These are phyloP conservation scores for Fusarium torreyae DNA, from an alignment of 2,329 filamentous ascomycete species.

Conservation along the genomic window DNA sequence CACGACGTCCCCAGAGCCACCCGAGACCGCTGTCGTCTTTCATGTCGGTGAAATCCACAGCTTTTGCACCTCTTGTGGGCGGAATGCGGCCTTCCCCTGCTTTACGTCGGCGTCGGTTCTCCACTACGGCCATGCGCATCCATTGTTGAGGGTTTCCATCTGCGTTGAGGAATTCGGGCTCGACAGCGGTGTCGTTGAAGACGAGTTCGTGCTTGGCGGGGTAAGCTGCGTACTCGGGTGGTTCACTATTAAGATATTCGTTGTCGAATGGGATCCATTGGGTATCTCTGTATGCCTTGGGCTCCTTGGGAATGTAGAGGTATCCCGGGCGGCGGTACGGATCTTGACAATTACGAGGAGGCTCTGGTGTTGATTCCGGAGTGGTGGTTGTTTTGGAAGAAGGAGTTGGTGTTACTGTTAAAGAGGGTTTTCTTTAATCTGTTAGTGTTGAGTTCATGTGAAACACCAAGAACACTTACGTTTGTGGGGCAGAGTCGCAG, in stretches of 20 bases:
- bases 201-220: conserved; percentile 67
- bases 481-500: conserved; percentile 10
- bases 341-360: conserved; percentile 32
- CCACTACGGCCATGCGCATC: conserved; percentile 38
- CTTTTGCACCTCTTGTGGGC: neutral
- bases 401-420: conserved; percentile 15
- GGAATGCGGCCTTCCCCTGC: neutral
- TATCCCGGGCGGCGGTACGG: conserved; percentile 67
- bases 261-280: conserved; percentile 37
- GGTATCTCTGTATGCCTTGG: conserved; percentile 74
- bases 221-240: conserved; percentile 61
- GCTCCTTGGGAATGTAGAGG: conserved; percentile 65
- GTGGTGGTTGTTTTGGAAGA: neutral
- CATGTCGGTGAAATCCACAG: conserved; percentile 25
- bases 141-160: conserved; percentile 32
- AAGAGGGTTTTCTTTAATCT: conserved; percentile 1
- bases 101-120: conserved; percentile 25
- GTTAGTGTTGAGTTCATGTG: neutral
- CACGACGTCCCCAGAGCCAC: conserved; percentile 40
- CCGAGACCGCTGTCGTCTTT: conserved; percentile 25
- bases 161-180: conserved; percentile 26
- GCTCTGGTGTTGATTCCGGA: conserved; percentile 4
- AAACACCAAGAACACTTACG: neutral
- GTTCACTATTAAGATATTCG: conserved; percentile 72
- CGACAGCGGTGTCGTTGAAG: conserved; percentile 74